Evolutionary conservation across 1,139 yeast species (phyloP).

Genomic region (Pichia sp.): DNA sequence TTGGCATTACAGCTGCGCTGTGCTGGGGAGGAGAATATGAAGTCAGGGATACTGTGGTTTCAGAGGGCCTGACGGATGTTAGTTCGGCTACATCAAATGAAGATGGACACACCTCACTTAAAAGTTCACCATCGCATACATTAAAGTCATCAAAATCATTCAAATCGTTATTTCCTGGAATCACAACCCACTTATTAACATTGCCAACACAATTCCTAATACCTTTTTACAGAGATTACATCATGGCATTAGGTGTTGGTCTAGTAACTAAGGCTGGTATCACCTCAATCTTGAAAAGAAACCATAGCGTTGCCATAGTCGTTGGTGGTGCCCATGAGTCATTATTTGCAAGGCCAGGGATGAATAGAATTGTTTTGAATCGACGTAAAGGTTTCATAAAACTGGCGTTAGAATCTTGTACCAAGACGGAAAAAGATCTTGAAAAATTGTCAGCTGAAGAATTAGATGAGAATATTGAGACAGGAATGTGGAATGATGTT

Average conservation of each 20-base stretch:
- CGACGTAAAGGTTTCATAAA: slow-evolving; percentile 87
- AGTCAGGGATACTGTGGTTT: slow-evolving; percentile 1
- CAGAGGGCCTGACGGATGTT: neutral
- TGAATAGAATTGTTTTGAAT: slow-evolving; percentile 60
- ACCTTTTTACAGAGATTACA: slow-evolving; percentile 84
- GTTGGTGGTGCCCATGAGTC: slow-evolving; percentile 97
- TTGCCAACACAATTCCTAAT: slow-evolving; percentile 75
- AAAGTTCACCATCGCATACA: neutral
- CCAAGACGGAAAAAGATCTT: slow-evolving; percentile 8
- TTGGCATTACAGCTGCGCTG: slow-evolving; percentile 73
- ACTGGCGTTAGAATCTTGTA: slow-evolving; percentile 58
- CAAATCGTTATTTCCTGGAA: slow-evolving; percentile 63
- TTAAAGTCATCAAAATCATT: slow-evolving; percentile 12
- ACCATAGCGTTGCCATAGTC: slow-evolving; percentile 80
- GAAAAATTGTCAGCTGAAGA: slow-evolving; percentile 37
- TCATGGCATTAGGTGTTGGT: slow-evolving; percentile 74
- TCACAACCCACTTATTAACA: slow-evolving; percentile 71
- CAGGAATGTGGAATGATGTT: slow-evolving; percentile 14
- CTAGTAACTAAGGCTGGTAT: slow-evolving; percentile 79
- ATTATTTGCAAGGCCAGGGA: slow-evolving; percentile 59
- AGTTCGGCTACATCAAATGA: neutral
- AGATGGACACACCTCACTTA: neutral
- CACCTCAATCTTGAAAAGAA: slow-evolving; percentile 55
- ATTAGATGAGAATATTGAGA: slow-evolving; percentile 2
- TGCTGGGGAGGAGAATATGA: slow-evolving; percentile 14